A percentile compares a stretch with the other conserved stretches of the same genome.
These are phyloP conservation scores for Trametes sanguinea DNA, from an alignment of 768 basidiomycete genomes.

Conservation along the genomic window DNA sequence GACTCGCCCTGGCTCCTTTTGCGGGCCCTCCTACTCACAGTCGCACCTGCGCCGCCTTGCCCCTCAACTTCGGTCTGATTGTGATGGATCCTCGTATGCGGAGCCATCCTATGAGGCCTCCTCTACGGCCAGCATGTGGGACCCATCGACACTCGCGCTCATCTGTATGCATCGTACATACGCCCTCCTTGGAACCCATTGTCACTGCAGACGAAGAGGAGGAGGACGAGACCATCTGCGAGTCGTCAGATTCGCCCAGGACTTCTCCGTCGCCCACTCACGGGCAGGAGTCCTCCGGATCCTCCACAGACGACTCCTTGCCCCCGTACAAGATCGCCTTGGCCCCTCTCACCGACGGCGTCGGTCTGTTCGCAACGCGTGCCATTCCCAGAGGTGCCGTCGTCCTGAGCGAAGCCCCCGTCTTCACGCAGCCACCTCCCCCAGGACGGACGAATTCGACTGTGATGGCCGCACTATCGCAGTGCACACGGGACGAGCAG, in stretches of 20 bases:
- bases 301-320: constrained; percentile 11
- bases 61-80: constrained; percentile 1
- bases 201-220: constrained; percentile 11
- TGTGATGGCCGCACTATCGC: constrained; percentile 26
- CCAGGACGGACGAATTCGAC: constrained; percentile 25
- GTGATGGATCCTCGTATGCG: constrained; percentile 4
- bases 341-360: constrained; percentile 25
- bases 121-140: background rate
- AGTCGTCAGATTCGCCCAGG: background rate
- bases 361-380: constrained; percentile 32
- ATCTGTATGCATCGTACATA: constrained; percentile 15
- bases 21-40: background rate
- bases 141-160: constrained; percentile 13
- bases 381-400: constrained; percentile 28
- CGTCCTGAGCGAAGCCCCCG: constrained; percentile 32
- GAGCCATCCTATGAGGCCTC: constrained; percentile 2
- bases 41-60: background rate
- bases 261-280: constrained; percentile 5
- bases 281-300: constrained; percentile 9
- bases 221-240: constrained; percentile 13
- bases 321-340: constrained; percentile 20
- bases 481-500: constrained; percentile 31
- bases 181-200: constrained; percentile 18
- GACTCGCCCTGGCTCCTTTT: background rate
- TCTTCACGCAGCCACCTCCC: constrained; percentile 27